Evolutionary conservation across 139 green algal genomes (phyloP).

Genomic region (Astrephomene gubernaculifera): DNA sequence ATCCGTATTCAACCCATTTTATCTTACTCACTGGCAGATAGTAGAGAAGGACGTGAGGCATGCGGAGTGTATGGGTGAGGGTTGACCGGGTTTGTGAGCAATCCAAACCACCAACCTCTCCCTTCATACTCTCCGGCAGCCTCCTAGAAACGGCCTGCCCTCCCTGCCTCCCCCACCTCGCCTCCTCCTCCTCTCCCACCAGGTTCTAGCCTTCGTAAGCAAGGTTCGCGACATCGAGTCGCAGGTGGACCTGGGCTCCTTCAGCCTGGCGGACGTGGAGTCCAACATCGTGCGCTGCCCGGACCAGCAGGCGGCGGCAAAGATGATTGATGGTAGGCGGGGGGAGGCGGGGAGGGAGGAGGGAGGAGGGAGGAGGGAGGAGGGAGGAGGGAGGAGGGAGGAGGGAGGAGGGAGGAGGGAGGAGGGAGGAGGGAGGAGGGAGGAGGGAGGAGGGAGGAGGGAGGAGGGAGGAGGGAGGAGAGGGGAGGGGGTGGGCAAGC

Average conservation of each 20-base stretch:
- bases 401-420: background rate
- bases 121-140: too few relatives aligned
- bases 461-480: background rate
- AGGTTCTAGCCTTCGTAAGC: constrained; percentile 95
- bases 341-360: background rate
- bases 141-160: too few relatives aligned
- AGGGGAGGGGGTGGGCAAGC: too few relatives aligned
- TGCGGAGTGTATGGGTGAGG: too few relatives aligned
- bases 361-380: background rate
- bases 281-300: constrained; percentile 97
- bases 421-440: background rate
- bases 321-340: constrained; percentile 90
- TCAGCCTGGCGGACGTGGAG: constrained; percentile 94
- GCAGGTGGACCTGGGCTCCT: constrained; percentile 78
- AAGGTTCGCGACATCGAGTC: constrained; percentile 84
- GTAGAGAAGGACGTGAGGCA: too few relatives aligned
- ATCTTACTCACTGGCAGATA: too few relatives aligned
- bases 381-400: background rate
- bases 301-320: constrained; percentile 83
- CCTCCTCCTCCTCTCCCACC: background rate
- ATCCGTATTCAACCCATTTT: too few relatives aligned
- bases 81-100: too few relatives aligned
- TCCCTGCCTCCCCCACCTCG: background rate
- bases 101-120: too few relatives aligned
- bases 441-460: background rate